Conservation (phyloP, 139 green algal genomes). For the Ettlia oleoabundans region DNA sequence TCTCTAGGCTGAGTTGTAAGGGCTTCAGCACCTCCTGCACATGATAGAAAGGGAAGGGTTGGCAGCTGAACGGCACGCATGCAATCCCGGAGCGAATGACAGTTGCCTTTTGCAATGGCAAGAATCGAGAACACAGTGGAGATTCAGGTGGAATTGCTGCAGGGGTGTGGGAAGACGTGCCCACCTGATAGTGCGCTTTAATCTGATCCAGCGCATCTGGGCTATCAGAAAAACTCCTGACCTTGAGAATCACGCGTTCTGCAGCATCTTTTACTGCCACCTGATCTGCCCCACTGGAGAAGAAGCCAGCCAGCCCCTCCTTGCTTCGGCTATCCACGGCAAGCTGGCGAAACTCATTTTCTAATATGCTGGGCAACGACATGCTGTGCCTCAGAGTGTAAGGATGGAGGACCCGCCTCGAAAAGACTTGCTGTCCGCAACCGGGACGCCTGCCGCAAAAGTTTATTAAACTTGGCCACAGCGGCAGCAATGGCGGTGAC, state of each 20-base stretch:
- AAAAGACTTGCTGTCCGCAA: too few relatives aligned
- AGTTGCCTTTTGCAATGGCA: neutral
- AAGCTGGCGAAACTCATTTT: slow-evolving; percentile 69
- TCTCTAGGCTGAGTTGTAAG: slow-evolving; percentile 80
- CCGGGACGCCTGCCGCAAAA: too few relatives aligned
- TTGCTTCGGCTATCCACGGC: slow-evolving; percentile 59
- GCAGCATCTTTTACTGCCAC: slow-evolving; percentile 75
- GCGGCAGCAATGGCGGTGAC: too few relatives aligned
- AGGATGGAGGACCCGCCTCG: too few relatives aligned
- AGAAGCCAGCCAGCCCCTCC: slow-evolving; percentile 68
- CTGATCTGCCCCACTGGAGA: slow-evolving; percentile 67
- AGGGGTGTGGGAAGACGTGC: neutral
- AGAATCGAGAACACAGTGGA: too few relatives aligned
- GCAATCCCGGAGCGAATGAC: neutral
- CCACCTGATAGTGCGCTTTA: slow-evolving; percentile 46
- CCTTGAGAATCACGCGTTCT: slow-evolving; percentile 67
- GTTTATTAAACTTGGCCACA: too few relatives aligned
- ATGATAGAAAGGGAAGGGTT: neutral
- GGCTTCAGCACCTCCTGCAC: slow-evolving; percentile 83
- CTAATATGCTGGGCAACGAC: slow-evolving; percentile 57
- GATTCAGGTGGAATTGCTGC: too few relatives aligned
- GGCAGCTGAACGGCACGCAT: neutral
- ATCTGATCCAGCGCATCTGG: slow-evolving; percentile 48
- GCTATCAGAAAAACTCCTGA: slow-evolving; percentile 49
- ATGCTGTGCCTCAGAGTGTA: too few relatives aligned